Evolutionary conservation across 495 filamentous ascomycete species (phyloP), one percentile per base, ranked within the genome.

Genomic region (Patellaria atrata): DNA sequence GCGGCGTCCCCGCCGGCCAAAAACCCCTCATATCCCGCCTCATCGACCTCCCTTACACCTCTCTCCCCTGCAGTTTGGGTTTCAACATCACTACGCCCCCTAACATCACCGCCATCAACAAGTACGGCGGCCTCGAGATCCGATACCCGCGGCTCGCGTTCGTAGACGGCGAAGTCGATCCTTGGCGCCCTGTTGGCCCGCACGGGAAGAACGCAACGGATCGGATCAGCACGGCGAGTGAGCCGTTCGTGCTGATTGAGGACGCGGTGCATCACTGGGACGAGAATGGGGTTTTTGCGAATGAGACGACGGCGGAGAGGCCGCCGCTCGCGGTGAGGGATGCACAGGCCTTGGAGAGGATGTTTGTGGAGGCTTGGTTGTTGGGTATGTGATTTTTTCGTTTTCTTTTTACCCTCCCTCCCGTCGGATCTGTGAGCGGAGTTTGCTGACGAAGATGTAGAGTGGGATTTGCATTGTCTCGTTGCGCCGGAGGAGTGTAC

Each of bases 201-300:
- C 75, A 79, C 36, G 57, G 53, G 13, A 58, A 70, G 22, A 62
- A 56, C 0, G 59, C 66, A 8, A 45, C 54, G 0, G 43, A 47
- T 16, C 46, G 77, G 13, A 41, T 48, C 4, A 74, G 60, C 23
- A 79, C 76, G 1, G 54, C 59, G 0, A 54, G 55, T 13, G 60
- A 77, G 55, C 78, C 79, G 3, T 71, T 73, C 38, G 58, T 77
- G 16, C 47, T 79, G 34, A 75, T 82, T 35, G 54, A 59, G n/a
- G 64, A 60, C 0, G 72, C 59, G 0, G 73, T 78, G 28, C 76
- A 81, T 52, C 73, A 79, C 54, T 80, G 70, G 71, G 77, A 80
- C 51, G 69, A 80, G 64, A 78, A 80, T 49, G 75, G 74, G 6
- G 33, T 77, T 27, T 73, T 73, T 30, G 54, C 59, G 3, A 75